Evolutionary conservation across 228 moss, liverwort and hornwort genomes (phyloP).

Genomic region (Sphagnum magellanicum): DNA sequence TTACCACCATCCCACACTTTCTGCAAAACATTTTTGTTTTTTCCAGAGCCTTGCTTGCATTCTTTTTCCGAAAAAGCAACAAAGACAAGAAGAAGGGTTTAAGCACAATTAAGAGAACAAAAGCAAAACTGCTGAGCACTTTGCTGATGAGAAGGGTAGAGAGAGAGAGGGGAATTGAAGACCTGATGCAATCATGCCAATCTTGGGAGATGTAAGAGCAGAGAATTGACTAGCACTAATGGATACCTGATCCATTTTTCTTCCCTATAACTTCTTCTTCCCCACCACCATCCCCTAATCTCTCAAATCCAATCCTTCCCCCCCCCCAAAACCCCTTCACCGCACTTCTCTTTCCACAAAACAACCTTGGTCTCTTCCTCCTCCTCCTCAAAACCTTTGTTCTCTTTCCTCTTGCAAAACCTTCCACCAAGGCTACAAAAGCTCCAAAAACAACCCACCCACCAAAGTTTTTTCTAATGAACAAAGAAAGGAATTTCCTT

Average conservation of each 20-base stretch:
- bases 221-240: constrained; percentile 14
- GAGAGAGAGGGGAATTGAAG: neutral
- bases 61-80: neutral
- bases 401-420: no score
- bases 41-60: neutral
- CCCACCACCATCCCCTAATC: neutral
- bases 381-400: no score
- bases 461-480: no score
- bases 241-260: constrained; percentile 16
- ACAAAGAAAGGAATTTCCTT: no score
- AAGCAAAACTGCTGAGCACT: neutral
- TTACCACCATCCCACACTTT: neutral
- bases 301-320: no score
- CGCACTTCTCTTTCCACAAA: no score
- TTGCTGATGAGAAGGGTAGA: neutral
- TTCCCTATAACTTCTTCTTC: neutral
- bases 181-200: constrained; percentile 7
- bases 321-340: no score
- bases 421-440: no score
- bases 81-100: neutral
- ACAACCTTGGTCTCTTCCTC: no score
- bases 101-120: neutral
- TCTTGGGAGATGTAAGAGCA: neutral
- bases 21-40: neutral
- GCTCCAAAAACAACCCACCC: no score